Evolutionary conservation across 768 basidiomycete genomes (phyloP).

Genomic region (Leccinellum luteum): DNA sequence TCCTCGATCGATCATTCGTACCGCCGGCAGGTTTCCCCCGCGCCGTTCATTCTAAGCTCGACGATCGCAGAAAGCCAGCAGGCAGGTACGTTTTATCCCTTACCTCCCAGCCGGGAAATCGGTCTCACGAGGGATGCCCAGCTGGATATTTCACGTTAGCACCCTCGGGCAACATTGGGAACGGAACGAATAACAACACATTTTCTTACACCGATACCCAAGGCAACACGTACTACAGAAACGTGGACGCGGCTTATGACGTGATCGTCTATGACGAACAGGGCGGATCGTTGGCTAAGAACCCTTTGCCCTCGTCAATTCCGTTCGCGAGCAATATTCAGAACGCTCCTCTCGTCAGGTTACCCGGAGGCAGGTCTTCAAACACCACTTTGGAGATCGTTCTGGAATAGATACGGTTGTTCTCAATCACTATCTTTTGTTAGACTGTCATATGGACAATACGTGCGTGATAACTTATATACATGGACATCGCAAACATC

Average conservation of each 20-base stretch:
- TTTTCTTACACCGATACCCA: slow-evolving; percentile 57
- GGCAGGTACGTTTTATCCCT: slow-evolving; percentile 43
- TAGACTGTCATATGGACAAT: slow-evolving; percentile 4
- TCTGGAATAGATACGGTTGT: background rate
- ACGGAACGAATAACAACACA: slow-evolving; percentile 68
- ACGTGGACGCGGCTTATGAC: slow-evolving; percentile 59
- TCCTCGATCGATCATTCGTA: slow-evolving; percentile 68
- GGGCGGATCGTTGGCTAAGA: slow-evolving; percentile 46
- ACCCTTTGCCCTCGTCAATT: slow-evolving; percentile 4
- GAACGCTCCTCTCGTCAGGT: slow-evolving; percentile 20
- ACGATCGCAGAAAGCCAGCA: slow-evolving; percentile 58
- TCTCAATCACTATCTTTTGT: background rate
- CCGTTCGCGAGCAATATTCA: background rate
- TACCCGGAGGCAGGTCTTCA: slow-evolving; percentile 35
- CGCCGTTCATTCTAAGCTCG: slow-evolving; percentile 56
- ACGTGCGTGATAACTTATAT: background rate
- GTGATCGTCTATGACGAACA: slow-evolving; percentile 59
- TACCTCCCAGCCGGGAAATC: background rate
- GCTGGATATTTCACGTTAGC: slow-evolving; percentile 50
- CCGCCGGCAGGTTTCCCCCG: slow-evolving; percentile 52
- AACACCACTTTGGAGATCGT: background rate
- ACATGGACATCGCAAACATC: slow-evolving; percentile 8
- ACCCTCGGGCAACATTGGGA: slow-evolving; percentile 52
- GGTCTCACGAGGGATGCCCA: slow-evolving; percentile 16
- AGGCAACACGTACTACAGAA: slow-evolving; percentile 61